A percentile compares a stretch with the other conserved stretches of the same genome.
Evolutionary conservation across 495 filamentous ascomycete species (phyloP).

Genomic region (Hypoxylon perforatum): DNA sequence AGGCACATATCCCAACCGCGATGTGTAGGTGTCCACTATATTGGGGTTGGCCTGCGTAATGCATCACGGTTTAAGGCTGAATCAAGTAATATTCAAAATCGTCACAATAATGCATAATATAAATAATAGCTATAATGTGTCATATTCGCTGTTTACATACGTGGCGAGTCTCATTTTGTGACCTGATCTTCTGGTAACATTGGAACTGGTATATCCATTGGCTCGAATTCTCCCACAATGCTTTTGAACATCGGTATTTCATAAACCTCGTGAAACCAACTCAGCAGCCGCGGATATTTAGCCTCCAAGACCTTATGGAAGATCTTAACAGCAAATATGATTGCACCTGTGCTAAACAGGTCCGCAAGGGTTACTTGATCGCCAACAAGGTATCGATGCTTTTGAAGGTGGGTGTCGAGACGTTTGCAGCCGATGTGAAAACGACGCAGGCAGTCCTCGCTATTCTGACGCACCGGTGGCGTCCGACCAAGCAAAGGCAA

Average conservation of each 20-base stretch:
- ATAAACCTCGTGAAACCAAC: conserved; percentile 1
- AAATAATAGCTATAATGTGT: too few relatives aligned
- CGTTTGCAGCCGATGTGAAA: conserved; percentile 5
- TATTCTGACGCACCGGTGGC: conserved; percentile 1
- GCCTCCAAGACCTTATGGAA: conserved; percentile 10
- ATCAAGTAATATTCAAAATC: not conserved
- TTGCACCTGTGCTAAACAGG: conserved; percentile 7
- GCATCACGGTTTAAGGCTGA: not conserved
- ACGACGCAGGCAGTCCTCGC: not conserved
- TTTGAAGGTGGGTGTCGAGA: conserved; percentile 10
- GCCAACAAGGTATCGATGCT: conserved; percentile 13
- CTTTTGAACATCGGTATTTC: conserved; percentile 1
- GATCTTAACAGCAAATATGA: conserved; percentile 11
- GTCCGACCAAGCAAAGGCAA: conserved; percentile 7
- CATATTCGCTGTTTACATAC: not conserved
- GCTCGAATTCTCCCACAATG: conserved; percentile 5
- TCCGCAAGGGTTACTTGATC: conserved; percentile 13
- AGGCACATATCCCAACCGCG: not conserved
- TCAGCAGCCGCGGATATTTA: conserved; percentile 6
- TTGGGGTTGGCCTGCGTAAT: not conserved
- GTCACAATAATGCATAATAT: not conserved
- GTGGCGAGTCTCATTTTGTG: not conserved
- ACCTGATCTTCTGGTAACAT: conserved; percentile 2
- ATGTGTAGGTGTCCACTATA: not conserved
- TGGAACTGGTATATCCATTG: conserved; percentile 3